Evolutionary conservation across 805 yeast species (phyloP).

Genomic region (Dipodascus geniculatus): DNA sequence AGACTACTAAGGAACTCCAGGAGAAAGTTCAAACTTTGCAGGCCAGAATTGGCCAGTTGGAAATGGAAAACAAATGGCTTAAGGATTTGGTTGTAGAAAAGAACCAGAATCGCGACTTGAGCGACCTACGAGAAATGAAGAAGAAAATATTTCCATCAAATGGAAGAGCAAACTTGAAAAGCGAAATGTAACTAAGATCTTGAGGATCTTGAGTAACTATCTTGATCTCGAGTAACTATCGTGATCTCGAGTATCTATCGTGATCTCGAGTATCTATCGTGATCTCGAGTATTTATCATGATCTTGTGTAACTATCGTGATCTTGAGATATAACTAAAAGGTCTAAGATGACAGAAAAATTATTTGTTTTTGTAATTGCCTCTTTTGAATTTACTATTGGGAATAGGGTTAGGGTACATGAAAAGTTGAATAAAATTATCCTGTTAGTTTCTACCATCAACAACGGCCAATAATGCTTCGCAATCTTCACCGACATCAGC

Average conservation of each 20-base stretch:
- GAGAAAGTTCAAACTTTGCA: slow-evolving; percentile 58
- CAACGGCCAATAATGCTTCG: neutral
- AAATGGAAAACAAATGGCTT: slow-evolving; percentile 85
- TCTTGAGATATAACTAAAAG: too few relatives aligned
- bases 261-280: too few relatives aligned
- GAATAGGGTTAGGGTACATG: neutral
- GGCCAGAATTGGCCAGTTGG: slow-evolving; percentile 65
- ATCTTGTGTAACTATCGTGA: too few relatives aligned
- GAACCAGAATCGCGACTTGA: slow-evolving; percentile 28
- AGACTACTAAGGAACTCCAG: slow-evolving; percentile 57
- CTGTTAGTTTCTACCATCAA: too few relatives aligned
- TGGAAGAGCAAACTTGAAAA: neutral
- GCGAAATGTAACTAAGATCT: neutral
- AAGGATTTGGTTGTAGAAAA: slow-evolving; percentile 77
- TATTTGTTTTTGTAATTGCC: too few relatives aligned
- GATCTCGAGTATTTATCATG: too few relatives aligned
- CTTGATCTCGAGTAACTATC: too few relatives aligned
- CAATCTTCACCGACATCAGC: neutral
- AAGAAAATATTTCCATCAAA: slow-evolving; percentile 11
- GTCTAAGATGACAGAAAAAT: too few relatives aligned
- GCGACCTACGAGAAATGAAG: slow-evolving; percentile 18
- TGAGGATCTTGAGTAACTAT: too few relatives aligned
- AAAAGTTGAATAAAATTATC: too few relatives aligned
- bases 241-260: too few relatives aligned
- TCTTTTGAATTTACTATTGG: neutral